Evolutionary conservation across 345 rosid species (phyloP).

Genomic region (Salix arbutifolia): DNA sequence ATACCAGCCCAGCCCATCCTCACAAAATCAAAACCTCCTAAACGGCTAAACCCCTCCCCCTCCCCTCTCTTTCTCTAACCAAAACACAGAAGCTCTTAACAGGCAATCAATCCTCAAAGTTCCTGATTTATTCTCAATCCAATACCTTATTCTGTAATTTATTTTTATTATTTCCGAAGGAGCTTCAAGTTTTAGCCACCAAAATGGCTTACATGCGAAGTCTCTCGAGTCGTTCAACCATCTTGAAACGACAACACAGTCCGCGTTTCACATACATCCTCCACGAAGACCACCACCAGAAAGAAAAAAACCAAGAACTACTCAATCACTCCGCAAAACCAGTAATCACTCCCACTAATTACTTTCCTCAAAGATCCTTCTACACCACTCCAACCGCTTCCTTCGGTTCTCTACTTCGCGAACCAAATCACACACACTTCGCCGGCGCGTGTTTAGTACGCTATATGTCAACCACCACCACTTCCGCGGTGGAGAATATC

Average conservation of each 20-base stretch:
- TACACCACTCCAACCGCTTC: slow-evolving; percentile 18
- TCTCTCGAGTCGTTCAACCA: slow-evolving; percentile 45
- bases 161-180: not conserved
- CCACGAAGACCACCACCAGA: slow-evolving; percentile 35
- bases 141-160: not conserved
- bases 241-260: slow-evolving; percentile 29
- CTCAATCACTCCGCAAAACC: not conserved
- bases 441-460: slow-evolving; percentile 43
- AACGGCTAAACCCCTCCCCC: too few relatives aligned
- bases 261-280: slow-evolving; percentile 38
- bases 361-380: not conserved
- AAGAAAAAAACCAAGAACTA: slow-evolving; percentile 2
- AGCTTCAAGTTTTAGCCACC: not conserved
- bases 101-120: not conserved
- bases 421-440: not conserved
- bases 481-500: slow-evolving; percentile 41
- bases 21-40: too few relatives aligned
- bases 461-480: slow-evolving; percentile 51
- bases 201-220: slow-evolving; percentile 56
- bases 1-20: too few relatives aligned
- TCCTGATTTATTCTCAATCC: not conserved
- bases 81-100: too few relatives aligned
- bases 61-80: too few relatives aligned
- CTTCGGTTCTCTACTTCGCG: slow-evolving; percentile 23
- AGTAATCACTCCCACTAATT: slow-evolving; percentile 26